Conservation (phyloP, 176 grass and related monocot species). For the Ananas comosus region DNA sequence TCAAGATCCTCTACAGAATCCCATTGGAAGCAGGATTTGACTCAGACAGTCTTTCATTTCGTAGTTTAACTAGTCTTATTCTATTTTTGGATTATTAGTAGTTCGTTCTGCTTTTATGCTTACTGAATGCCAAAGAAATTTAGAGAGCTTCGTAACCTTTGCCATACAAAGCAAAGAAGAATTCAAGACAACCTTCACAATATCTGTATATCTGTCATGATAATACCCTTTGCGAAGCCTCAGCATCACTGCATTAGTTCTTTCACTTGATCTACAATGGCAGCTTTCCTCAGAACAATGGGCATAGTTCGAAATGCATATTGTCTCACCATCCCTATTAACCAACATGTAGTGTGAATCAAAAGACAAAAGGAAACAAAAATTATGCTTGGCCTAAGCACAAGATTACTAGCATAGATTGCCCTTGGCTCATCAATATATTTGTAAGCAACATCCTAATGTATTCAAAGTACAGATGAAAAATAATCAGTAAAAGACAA, state of each 20-base stretch:
- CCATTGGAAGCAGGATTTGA: neutral
- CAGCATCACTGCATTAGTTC: constrained; percentile 29
- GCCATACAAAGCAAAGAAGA: constrained; percentile 17
- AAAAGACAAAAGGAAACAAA: constrained; percentile 4
- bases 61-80: neutral
- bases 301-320: constrained; percentile 45
- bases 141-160: constrained; percentile 7
- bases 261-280: constrained; percentile 35
- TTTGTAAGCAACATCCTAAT: too few relatives aligned
- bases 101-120: neutral
- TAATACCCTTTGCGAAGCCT: constrained; percentile 72
- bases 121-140: neutral
- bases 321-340: constrained; percentile 62
- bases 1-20: neutral
- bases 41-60: neutral
- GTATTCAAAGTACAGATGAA: too few relatives aligned
- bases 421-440: too few relatives aligned
- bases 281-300: constrained; percentile 55
- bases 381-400: neutral
- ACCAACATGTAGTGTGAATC: constrained; percentile 3
- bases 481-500: too few relatives aligned
- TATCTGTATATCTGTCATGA: constrained; percentile 65
- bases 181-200: constrained; percentile 49
- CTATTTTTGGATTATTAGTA: neutral
- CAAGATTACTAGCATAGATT: neutral